phyloP scores from a whole-genome alignment of 1,284 basidiomycete species.

The Ustilago crameri region DNA sequence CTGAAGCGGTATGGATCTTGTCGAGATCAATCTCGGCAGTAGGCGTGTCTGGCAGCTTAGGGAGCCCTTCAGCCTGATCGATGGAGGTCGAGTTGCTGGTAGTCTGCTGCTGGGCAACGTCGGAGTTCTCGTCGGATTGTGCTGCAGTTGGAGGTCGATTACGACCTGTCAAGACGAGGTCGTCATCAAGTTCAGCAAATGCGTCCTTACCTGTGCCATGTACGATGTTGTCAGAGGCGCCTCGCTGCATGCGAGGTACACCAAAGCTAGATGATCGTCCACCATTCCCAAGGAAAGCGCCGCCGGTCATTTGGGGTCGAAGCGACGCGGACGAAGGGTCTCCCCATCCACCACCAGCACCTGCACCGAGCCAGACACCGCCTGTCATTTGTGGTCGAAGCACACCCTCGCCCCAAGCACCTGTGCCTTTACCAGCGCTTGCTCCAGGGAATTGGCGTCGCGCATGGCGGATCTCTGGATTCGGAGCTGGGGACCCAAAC shows the following conservation, averaged over 20 bases:
- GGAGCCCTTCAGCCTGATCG: slow-evolving; percentile 15
- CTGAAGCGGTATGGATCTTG: slow-evolving; percentile 29
- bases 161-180: slow-evolving; percentile 39
- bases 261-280: slow-evolving; percentile 33
- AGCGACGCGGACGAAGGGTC: slow-evolving; percentile 37
- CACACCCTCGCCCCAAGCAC: slow-evolving; percentile 57
- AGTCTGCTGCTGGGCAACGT: slow-evolving; percentile 9
- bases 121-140: background rate
- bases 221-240: slow-evolving; percentile 39
- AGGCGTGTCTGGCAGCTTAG: slow-evolving; percentile 43
- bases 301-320: slow-evolving; percentile 60
- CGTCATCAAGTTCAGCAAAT: slow-evolving; percentile 59
- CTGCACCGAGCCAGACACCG: slow-evolving; percentile 57
- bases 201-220: slow-evolving; percentile 48
- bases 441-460: slow-evolving; percentile 49
- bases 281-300: slow-evolving; percentile 41
- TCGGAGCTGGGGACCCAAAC: slow-evolving; percentile 61
- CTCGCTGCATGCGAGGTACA: slow-evolving; percentile 26
- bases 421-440: slow-evolving; percentile 46
- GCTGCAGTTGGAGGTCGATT: slow-evolving; percentile 25
- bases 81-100: slow-evolving; percentile 7
- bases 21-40: slow-evolving; percentile 39
- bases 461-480: slow-evolving; percentile 47
- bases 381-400: slow-evolving; percentile 62
- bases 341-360: slow-evolving; percentile 46